Percentiles rank a stretch among this genome's conserved stretches.
phyloP scores from a whole-genome alignment of 1,139 yeast species.

The Geotrichum europaeum region DNA sequence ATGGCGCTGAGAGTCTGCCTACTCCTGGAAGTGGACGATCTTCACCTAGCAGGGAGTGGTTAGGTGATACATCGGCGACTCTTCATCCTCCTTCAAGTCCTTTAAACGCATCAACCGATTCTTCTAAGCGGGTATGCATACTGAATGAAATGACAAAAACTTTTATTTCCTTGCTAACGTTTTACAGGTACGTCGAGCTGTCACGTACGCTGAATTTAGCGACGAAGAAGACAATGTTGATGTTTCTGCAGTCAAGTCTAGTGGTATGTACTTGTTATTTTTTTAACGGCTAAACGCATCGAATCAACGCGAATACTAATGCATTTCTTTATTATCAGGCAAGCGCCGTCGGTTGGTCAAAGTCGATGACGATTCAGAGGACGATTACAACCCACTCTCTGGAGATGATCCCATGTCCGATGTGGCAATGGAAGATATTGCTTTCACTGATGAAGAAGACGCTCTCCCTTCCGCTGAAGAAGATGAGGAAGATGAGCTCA shows the following conservation, averaged over 20 bases:
- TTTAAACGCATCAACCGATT: neutral
- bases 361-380: conserved; percentile 24
- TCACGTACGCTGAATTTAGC: conserved; percentile 18
- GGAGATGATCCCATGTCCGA: conserved; percentile 22
- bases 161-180: conserved; percentile 1
- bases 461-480: conserved; percentile 2
- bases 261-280: conserved; percentile 1
- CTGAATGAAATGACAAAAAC: neutral
- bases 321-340: neutral
- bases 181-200: conserved; percentile 2
- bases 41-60: neutral
- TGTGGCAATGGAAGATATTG: conserved; percentile 16
- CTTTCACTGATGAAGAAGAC: conserved; percentile 7
- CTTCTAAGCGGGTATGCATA: conserved; percentile 9
- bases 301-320: neutral
- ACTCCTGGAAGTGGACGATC: neutral
- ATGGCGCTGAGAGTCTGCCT: conserved; percentile 7
- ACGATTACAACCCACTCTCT: conserved; percentile 23
- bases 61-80: neutral
- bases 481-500: conserved; percentile 10
- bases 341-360: conserved; percentile 18
- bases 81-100: conserved; percentile 4
- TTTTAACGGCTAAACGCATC: neutral
- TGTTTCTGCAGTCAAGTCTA: neutral
- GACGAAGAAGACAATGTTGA: conserved; percentile 15